Base-by-base conservation (phyloP, 768 basidiomycete genomes). In the Mycena capillaripes region DNA sequence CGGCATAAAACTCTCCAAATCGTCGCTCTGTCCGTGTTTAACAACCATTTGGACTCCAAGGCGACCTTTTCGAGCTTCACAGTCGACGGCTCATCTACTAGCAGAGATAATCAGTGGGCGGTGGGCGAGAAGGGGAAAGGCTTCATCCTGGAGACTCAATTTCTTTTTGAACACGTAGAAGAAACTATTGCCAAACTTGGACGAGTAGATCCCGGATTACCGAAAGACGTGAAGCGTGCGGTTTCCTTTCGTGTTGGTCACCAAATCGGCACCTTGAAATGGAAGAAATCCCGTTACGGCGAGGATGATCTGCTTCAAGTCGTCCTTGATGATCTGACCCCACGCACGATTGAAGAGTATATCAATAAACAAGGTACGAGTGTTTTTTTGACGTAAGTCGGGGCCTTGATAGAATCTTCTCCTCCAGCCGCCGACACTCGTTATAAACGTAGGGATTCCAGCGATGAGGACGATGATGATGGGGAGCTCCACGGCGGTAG, bases 191-290 rank as follows among this genome's bases (percentile, higher is more conserved):
- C 19, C 6, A 4, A 16, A 23, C 2, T 32, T 5, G 50, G 36
- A 30, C 16, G 3, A 1, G 0, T 1, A 3, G 40, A 25, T 32
- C 23, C 23, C 11, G 42, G 11, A 11, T 4, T 50, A 19, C 46
- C 44, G 5, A 50, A 48, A 21, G 53, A 48, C 2, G 19, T 56
- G 2, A 58, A 59, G 29, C 16, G 19, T 1, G 46, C 30, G 0
- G 52, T 62, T 6, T 69, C 68, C 16, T 69, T 69, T 29, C 60
- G 68, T 17, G 68, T 69, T 21, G 68, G 68, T 12, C 53, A 70
- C 10, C 69, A 70, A 32, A 57, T 70, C 17, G 69, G 69, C 9
- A 57, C 53, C 2, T 23, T 57, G 19, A 62, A 50, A 16, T 70
- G 69, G 69, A 70, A 70, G 55, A 63, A 70, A 36, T 19, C 53